Conservation (phyloP, 805 yeast species). For the Schizosaccharomyces cryophilus region DNA sequence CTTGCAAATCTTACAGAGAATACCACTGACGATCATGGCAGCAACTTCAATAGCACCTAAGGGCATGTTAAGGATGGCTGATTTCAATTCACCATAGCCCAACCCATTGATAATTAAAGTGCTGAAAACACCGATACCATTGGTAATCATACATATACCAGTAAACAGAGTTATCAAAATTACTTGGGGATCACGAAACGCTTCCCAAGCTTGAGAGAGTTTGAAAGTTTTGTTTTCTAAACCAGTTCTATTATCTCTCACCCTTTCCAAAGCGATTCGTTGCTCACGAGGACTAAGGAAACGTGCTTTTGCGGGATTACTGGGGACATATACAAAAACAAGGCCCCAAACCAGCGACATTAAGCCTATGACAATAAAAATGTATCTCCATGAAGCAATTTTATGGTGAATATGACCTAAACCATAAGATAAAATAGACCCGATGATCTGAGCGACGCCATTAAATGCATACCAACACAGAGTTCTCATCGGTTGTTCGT, state of each 20-base stretch:
- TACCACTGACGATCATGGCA: conserved; percentile 11
- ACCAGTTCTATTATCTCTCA: conserved; percentile 26
- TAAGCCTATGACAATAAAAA: conserved; percentile 30
- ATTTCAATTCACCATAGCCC: conserved; percentile 14
- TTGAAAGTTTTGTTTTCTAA: conserved; percentile 28
- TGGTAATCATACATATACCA: conserved; percentile 19
- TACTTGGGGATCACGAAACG: conserved; percentile 21
- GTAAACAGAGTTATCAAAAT: conserved; percentile 21
- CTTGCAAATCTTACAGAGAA: conserved; percentile 8
- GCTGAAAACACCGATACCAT: conserved; percentile 16
- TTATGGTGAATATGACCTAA: conserved; percentile 13
- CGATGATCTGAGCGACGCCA: conserved; percentile 21
- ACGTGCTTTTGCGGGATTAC: conserved; percentile 22
- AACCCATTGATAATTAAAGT: conserved; percentile 13
- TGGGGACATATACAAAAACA: conserved; percentile 24
- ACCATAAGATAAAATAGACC: conserved; percentile 27
- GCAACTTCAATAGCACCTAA: conserved; percentile 15
- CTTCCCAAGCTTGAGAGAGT: conserved; percentile 23
- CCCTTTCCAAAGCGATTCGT: conserved; percentile 22
- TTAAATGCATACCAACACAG: conserved; percentile 15
- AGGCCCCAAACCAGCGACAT: conserved; percentile 26
- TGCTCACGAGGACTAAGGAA: conserved; percentile 21
- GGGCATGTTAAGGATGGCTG: conserved; percentile 16
- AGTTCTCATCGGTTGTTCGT: conserved; percentile 27
- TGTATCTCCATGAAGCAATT: conserved; percentile 25